Evolutionary conservation across 2,329 filamentous ascomycete genomes (phyloP).

Genomic region (Verticillium albo-atrum): DNA sequence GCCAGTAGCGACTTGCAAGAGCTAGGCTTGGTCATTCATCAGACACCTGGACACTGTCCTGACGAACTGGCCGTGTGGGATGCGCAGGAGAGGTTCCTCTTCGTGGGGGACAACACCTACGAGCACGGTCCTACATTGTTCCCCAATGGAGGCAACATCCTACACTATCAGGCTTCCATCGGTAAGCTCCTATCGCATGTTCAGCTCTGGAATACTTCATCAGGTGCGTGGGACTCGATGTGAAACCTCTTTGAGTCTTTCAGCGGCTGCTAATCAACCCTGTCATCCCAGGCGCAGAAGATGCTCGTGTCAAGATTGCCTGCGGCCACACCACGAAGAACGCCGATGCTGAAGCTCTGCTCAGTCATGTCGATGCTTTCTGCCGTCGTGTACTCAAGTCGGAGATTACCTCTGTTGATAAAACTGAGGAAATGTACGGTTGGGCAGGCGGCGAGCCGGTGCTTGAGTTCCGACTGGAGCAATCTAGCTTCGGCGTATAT

Average conservation of each 20-base stretch:
- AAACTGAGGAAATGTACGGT: background rate
- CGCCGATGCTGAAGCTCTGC: background rate
- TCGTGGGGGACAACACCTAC: constrained; percentile 42
- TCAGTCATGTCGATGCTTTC: background rate
- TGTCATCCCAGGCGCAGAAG: background rate
- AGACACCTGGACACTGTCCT: constrained; percentile 42
- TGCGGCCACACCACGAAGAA: background rate
- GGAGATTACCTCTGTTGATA: background rate
- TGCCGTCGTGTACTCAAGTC: background rate
- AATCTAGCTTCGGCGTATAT: background rate
- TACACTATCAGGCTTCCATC: constrained; percentile 10
- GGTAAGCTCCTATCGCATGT: constrained; percentile 8
- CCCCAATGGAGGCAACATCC: constrained; percentile 11
- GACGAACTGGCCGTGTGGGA: constrained; percentile 41
- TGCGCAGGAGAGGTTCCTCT: constrained; percentile 33
- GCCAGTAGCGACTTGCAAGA: constrained; percentile 12
- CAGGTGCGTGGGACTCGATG: background rate
- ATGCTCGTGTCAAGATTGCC: background rate
- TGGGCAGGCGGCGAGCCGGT: background rate
- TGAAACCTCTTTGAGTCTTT: background rate
- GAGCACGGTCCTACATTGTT: constrained; percentile 21
- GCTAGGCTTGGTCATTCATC: constrained; percentile 34
- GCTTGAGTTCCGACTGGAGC: background rate
- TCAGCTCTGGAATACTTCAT: constrained; percentile 7
- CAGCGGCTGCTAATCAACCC: background rate